These are phyloP conservation scores for Trametes coccinea DNA, from an alignment of 768 basidiomycete genomes.

Conservation along the genomic window DNA sequence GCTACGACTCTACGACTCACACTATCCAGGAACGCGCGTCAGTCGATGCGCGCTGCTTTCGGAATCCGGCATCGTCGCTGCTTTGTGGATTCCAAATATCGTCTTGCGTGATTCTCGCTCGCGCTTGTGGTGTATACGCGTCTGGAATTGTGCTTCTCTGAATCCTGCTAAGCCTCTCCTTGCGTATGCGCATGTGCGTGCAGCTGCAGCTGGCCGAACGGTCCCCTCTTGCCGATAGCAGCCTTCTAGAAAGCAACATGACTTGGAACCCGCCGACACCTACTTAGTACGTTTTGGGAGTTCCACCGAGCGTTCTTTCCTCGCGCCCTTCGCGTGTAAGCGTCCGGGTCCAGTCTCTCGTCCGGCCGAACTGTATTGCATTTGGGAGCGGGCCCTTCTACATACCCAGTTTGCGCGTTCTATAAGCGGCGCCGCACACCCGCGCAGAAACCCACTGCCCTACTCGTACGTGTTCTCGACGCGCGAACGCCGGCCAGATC, in stretches of 20 bases:
- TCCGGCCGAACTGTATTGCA: slow-evolving; percentile 14
- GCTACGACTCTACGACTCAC: background rate
- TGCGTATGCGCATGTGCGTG: background rate
- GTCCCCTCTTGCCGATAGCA: slow-evolving; percentile 5
- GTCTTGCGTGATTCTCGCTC: background rate
- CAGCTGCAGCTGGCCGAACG: background rate
- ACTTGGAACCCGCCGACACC: slow-evolving; percentile 11
- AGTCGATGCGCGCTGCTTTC: background rate
- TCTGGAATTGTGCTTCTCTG: slow-evolving; percentile 1
- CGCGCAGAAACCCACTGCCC: slow-evolving; percentile 4
- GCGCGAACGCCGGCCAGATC: slow-evolving; percentile 15
- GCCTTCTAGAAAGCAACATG: slow-evolving; percentile 16
- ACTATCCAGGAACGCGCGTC: background rate
- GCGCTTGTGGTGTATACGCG: background rate
- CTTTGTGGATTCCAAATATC: background rate
- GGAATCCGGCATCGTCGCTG: background rate
- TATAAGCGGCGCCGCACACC: background rate
- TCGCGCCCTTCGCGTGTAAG: slow-evolving; percentile 12
- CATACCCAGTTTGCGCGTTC: background rate
- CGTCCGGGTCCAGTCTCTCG: slow-evolving; percentile 14
- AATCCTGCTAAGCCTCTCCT: background rate
- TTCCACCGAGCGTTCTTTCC: slow-evolving; percentile 18
- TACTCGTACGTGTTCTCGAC: no score
- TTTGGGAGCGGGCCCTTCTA: background rate
- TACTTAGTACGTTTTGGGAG: slow-evolving; percentile 1